A percentile compares a stretch with the other conserved stretches of the same genome.
Conservation (phyloP, 495 filamentous ascomycete genomes). For the Tuber melanosporum region DNA sequence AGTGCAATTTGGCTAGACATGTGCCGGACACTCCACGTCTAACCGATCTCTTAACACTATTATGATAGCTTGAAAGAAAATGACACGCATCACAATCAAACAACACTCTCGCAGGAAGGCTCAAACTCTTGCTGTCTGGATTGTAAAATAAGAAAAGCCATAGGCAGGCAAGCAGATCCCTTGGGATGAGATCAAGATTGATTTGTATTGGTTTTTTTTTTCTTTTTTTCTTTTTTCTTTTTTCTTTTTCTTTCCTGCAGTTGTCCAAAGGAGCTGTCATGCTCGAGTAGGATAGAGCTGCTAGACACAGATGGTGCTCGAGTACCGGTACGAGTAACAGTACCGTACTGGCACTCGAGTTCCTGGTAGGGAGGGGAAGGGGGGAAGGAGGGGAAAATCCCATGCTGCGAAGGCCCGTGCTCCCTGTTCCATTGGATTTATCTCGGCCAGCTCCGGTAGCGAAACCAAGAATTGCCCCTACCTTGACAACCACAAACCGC, state of each 20-base stretch:
- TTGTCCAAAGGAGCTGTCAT: background rate
- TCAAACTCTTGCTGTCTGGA: background rate
- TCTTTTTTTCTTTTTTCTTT: background rate
- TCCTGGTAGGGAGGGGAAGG: background rate
- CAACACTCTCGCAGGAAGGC: constrained; percentile 1
- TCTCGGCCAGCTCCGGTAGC: background rate
- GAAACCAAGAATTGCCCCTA: background rate
- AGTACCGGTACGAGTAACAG: too few species aligned
- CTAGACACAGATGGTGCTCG: background rate
- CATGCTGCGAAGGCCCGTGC: background rate
- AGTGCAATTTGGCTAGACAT: background rate
- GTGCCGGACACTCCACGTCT: background rate
- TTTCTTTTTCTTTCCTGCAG: background rate
- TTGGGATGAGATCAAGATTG: background rate
- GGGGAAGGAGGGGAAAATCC: background rate
- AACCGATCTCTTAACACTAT: background rate
- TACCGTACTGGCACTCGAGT: background rate
- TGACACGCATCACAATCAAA: constrained; percentile 1
- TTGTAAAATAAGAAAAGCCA: background rate
- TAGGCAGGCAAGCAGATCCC: background rate
- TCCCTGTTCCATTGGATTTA: background rate
- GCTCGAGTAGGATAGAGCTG: background rate
- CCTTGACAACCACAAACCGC: background rate
- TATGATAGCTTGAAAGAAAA: background rate
- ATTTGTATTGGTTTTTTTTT: background rate